Percentiles rank a stretch among this genome's conserved stretches.
Conservation (phyloP, 495 filamentous ascomycete species). For the Aspergillus bertholletiae region DNA sequence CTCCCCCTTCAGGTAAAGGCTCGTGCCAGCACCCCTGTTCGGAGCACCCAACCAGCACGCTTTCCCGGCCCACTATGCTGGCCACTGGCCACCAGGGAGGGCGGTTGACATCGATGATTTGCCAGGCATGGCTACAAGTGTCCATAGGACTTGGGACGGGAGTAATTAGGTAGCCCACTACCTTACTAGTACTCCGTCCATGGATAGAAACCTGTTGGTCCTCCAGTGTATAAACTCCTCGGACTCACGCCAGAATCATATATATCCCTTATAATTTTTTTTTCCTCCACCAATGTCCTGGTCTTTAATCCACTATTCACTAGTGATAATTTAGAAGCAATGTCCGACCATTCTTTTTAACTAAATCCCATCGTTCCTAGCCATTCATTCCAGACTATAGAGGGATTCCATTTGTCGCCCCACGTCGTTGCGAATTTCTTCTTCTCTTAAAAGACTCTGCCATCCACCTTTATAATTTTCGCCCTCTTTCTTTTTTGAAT, state of each 20-base stretch:
- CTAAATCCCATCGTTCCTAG: not conserved
- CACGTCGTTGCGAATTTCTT: not conserved
- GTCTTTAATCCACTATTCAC: not conserved
- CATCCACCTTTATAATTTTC: not conserved
- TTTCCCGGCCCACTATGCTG: not conserved
- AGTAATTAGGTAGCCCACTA: too few relatives aligned
- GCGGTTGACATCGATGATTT: not conserved
- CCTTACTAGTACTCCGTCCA: not conserved
- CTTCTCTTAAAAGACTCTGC: not conserved
- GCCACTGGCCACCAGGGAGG: not conserved
- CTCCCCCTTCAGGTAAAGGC: slow-evolving; percentile 35
- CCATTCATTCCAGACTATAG: not conserved
- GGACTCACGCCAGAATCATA: not conserved
- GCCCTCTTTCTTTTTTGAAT: not conserved
- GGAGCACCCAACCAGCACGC: not conserved
- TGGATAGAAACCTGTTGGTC: not conserved
- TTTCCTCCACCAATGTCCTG: too few relatives aligned
- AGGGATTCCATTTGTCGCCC: not conserved
- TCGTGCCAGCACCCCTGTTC: slow-evolving; percentile 10
- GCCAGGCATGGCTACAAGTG: too few relatives aligned
- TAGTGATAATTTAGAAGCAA: not conserved
- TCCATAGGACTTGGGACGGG: too few relatives aligned
- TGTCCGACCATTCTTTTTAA: not conserved
- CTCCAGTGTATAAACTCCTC: not conserved
- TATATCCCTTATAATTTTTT: not conserved